These are phyloP conservation scores for Pythium aquatile DNA, from an alignment of 352 stramenopile species.

Conservation along the genomic window DNA sequence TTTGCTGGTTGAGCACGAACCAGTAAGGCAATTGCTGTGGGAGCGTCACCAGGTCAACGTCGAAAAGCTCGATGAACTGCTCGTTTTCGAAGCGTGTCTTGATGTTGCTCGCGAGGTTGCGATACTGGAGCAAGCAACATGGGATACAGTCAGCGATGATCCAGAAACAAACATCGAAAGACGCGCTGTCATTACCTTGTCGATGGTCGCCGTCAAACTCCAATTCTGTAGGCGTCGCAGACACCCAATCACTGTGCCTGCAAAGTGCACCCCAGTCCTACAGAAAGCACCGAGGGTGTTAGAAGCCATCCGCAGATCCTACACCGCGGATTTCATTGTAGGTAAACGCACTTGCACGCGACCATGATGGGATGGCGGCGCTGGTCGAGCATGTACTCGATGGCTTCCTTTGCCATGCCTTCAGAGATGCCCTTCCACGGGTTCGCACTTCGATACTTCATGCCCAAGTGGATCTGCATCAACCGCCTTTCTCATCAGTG, in stretches of 20 bases:
- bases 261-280: conserved; percentile 73
- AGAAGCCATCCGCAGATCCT: too few relatives aligned
- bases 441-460: conserved; percentile 73
- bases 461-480: conserved; percentile 68
- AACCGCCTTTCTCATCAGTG: not conserved
- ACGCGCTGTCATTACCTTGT: conserved; percentile 47
- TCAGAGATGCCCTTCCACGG: conserved; percentile 78
- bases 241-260: conserved; percentile 80
- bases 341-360: conserved; percentile 79
- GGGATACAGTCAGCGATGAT: not conserved
- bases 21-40: conserved; percentile 74
- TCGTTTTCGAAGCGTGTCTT: conserved; percentile 89
- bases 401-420: conserved; percentile 83
- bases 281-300: not conserved
- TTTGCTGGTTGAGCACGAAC: conserved; percentile 77
- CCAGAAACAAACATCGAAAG: not conserved
- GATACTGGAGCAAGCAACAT: conserved; percentile 45
- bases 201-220: conserved; percentile 84
- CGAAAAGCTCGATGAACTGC: conserved; percentile 89
- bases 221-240: conserved; percentile 82
- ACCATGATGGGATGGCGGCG: conserved; percentile 77
- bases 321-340: too few relatives aligned
- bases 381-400: conserved; percentile 83
- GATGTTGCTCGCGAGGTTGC: conserved; percentile 80
- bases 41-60: conserved; percentile 81